phyloP scores from a whole-genome alignment of 352 stramenopile species.

The Phytophthora kernoviae region DNA sequence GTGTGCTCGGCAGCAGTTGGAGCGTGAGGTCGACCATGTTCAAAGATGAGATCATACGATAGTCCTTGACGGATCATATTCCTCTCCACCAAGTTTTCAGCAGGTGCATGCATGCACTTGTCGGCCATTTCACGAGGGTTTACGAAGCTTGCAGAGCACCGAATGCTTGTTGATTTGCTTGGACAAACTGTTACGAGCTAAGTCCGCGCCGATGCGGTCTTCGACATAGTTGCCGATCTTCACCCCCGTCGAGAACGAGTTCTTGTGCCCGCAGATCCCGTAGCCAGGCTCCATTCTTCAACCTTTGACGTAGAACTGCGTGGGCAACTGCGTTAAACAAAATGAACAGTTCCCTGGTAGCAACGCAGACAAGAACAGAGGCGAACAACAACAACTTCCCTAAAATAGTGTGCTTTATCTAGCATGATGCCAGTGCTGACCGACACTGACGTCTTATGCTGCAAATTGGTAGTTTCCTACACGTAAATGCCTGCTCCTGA shows the following conservation, averaged over 20 bases:
- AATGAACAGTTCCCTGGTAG: conserved; percentile 3
- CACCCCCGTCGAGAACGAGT: conserved; percentile 72
- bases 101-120: conserved; percentile 53
- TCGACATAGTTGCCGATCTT: conserved; percentile 88
- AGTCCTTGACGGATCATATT: conserved; percentile 61
- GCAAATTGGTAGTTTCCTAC: background rate
- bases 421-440: conserved; percentile 5
- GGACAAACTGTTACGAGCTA: conserved; percentile 43
- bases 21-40: conserved; percentile 59
- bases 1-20: conserved; percentile 46
- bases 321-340: background rate
- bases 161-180: conserved; percentile 51
- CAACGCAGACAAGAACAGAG: conserved; percentile 16
- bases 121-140: conserved; percentile 58
- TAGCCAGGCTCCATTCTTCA: conserved; percentile 56
- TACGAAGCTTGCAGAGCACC: conserved; percentile 53
- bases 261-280: conserved; percentile 85
- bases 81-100: conserved; percentile 54
- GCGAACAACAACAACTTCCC: background rate
- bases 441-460: background rate
- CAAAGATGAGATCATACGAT: conserved; percentile 77
- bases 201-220: conserved; percentile 63
- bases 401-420: conserved; percentile 29
- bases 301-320: background rate
- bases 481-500: no score